phyloP scores from a whole-genome alignment of 768 basidiomycete species.

The Hortiboletus flavorubellus region DNA sequence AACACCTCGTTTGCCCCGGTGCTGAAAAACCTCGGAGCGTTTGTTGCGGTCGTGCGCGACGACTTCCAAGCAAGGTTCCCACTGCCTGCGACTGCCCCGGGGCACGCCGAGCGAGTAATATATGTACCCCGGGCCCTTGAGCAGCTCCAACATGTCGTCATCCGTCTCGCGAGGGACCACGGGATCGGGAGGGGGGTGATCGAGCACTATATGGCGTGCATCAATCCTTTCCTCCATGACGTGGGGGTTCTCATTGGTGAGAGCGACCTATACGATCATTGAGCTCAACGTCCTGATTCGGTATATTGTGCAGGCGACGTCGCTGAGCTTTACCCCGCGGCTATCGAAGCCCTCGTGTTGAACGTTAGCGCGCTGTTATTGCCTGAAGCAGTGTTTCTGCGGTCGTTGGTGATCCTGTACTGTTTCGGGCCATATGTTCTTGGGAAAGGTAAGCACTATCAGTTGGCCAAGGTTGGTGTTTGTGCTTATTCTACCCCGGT shows the following conservation, averaged over 20 bases:
- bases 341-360: slow-evolving; percentile 6
- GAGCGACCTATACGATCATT: background rate
- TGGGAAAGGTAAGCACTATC: no score
- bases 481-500: background rate
- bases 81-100: slow-evolving; percentile 4
- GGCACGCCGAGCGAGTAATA: slow-evolving; percentile 6
- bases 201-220: slow-evolving; percentile 1
- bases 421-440: no score
- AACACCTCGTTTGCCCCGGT: background rate
- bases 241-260: slow-evolving; percentile 11
- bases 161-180: background rate
- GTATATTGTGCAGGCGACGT: slow-evolving; percentile 9
- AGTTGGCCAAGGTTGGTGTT: no score
- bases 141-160: background rate
- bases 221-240: slow-evolving; percentile 1
- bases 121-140: background rate
- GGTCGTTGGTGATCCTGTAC: no score
- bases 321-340: slow-evolving; percentile 13
- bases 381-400: no score
- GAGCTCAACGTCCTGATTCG: background rate
- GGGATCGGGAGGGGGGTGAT: background rate
- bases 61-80: slow-evolving; percentile 6
- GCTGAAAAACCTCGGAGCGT: background rate
- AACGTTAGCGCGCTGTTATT: no score
- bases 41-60: background rate